Evolutionary conservation across 306 rosid species (phyloP), one percentile per base, ranked within the genome.

Genomic region (Benincasa hispida): DNA sequence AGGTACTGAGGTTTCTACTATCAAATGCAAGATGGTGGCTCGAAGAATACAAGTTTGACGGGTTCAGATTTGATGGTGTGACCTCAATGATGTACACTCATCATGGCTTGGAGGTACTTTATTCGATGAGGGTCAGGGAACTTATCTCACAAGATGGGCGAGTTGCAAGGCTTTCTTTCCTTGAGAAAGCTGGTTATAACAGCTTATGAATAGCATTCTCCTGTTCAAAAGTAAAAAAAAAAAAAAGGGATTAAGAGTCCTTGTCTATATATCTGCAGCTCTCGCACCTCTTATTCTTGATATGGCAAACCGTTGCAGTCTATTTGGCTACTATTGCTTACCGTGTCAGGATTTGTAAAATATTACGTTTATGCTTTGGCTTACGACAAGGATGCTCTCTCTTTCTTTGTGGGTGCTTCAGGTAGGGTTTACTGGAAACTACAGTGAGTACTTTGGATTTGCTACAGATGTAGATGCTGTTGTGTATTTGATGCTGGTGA

Each of bases 11-110:
- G 83, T 95, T 56, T 86, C 92, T 94, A 66, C 92, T 94, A 47
- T 94, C 98, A 73, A 94, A 94, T 83, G 97, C 97, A 79, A 90
- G 98, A 87, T 94, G 98, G 98, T 94, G 98, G 98, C 88, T 94
- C 59, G 96, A 94, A 80, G 98, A 94, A 84, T 94, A 83, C 87
- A 94, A 91, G 84, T 94, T 94, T 80, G 98, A 94, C 77, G 97
- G 98, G 62, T 91, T 91, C 86, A 91, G 98, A 82, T 94, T 91
- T 82, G 98, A 94, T 74, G 98, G 98, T 47, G 96, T 91, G 84
- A 94, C 98, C 75, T 94, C 98, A 83, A 94, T 94, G 98, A 94
- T 94, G 98, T 94, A 91, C 82, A 90, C 97, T 66, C 99, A 95
- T 83, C 98, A 92, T 80, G 99, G 99, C 41, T 83, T 95, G 88